phyloP scores from a whole-genome alignment of 2,329 filamentous ascomycete genomes.

The Phoma herbarum region DNA sequence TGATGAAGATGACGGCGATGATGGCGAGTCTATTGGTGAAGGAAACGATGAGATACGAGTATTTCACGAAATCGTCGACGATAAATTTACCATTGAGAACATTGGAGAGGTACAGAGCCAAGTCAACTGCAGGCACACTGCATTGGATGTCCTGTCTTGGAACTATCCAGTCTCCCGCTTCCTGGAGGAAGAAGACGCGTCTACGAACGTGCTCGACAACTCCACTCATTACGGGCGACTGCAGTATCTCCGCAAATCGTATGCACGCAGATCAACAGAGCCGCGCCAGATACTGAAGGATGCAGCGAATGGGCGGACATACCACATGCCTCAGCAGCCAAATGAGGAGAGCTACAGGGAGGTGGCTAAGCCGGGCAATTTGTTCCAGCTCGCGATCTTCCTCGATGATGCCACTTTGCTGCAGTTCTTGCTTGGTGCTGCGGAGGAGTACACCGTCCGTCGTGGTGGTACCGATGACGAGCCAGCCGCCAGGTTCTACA shows the following conservation, averaged over 20 bases:
- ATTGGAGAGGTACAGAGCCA: conserved; percentile 74
- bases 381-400: conserved; percentile 47
- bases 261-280: background rate
- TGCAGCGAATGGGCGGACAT: conserved; percentile 16
- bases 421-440: conserved; percentile 26
- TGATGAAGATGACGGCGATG: conserved; percentile 46
- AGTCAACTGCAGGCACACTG: conserved; percentile 70
- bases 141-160: conserved; percentile 62
- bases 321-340: background rate
- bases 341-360: conserved; percentile 10
- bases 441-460: conserved; percentile 27
- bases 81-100: conserved; percentile 78
- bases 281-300: conserved; percentile 19
- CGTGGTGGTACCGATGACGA: conserved; percentile 23
- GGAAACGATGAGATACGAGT: conserved; percentile 46
- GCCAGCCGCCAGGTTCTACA: conserved; percentile 24
- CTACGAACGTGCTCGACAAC: background rate
- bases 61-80: conserved; percentile 65
- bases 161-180: conserved; percentile 22
- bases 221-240: background rate
- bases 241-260: background rate
- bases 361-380: conserved; percentile 19
- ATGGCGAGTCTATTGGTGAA: conserved; percentile 26
- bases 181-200: conserved; percentile 13
- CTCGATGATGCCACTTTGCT: conserved; percentile 31